A percentile compares a stretch with the other conserved stretches of the same genome.
Conservation (phyloP, 2,329 filamentous ascomycete genomes). For the Fonsecaea monophora region DNA sequence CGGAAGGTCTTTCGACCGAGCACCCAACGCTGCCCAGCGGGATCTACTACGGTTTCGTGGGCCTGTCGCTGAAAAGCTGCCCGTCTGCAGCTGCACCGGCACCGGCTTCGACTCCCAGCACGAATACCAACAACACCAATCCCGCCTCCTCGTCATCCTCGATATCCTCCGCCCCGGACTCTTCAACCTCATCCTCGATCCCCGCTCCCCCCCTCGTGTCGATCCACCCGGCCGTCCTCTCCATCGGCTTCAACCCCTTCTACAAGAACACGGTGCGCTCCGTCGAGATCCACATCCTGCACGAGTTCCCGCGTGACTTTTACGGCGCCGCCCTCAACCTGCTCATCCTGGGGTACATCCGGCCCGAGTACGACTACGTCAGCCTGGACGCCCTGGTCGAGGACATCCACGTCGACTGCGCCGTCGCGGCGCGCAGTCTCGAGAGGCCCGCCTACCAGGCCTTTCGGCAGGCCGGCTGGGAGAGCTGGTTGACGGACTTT, state of each 20-base stretch:
- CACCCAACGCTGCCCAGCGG: slow-evolving; percentile 70
- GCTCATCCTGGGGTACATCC: slow-evolving; percentile 82
- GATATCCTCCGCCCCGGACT: neutral
- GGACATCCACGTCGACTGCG: slow-evolving; percentile 88
- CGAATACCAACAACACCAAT: neutral
- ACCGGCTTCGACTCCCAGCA: slow-evolving; percentile 43
- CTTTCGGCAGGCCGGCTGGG: slow-evolving; percentile 53
- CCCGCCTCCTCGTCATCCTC: neutral
- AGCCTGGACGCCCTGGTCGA: slow-evolving; percentile 80
- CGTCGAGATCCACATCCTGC: slow-evolving; percentile 82
- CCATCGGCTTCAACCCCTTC: slow-evolving; percentile 95
- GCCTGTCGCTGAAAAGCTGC: slow-evolving; percentile 62
- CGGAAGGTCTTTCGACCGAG: slow-evolving; percentile 67
- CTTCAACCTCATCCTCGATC: no score
- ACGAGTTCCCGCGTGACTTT: slow-evolving; percentile 70
- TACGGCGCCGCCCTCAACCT: slow-evolving; percentile 82
- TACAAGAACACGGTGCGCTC: slow-evolving; percentile 91
- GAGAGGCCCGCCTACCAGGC: slow-evolving; percentile 65
- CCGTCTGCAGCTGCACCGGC: neutral
- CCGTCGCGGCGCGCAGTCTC: slow-evolving; percentile 78
- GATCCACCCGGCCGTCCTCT: slow-evolving; percentile 87
- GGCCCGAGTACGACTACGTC: slow-evolving; percentile 87
- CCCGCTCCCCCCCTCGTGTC: neutral
- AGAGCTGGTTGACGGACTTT: slow-evolving; percentile 41
- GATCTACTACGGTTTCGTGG: slow-evolving; percentile 93